Base-by-base conservation (phyloP, 2,329 filamentous ascomycete genomes). In the Didymella pomorum region DNA sequence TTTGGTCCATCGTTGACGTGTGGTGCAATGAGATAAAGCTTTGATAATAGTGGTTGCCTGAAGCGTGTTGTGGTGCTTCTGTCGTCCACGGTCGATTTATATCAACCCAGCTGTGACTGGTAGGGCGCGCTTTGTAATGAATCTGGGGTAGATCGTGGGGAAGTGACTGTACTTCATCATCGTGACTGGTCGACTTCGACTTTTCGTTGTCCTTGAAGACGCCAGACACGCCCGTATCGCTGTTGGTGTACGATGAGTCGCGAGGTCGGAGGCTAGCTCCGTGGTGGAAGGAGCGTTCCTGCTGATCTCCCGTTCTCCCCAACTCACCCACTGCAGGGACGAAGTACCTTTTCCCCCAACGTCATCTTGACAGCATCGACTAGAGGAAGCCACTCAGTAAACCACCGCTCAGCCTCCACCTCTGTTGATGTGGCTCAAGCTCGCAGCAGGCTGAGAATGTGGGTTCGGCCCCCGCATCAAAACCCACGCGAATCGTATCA, bases 1-100 rank as follows among this genome's bases (percentile, higher is more conserved):
- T 66, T 26, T 54, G 58, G 28, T 69, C 62, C 67, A 69, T 69
- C 3, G 45, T 62, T 26, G 41, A 43, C 14, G 6, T 14, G 16
- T n/a, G 41, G 12, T 20, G 10, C 2, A 20, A 10, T 26, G 4
- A 20, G 10, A 9, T 2, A 2, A 14, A 20, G 39, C 12, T 23
- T 26, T 26, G 12, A 2, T 12, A 6, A 7, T n/a, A 1, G 39
- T 16, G 20, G 12, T 25, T 26, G 41, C 23, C 3, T 3, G 14
- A 26, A 14, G 21, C 9, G 41, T 26, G 25, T 33, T 21, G 21
- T 29, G 16, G 2, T 3, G 21, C 35, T 26, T 16, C 18, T 18
- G 18, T 18, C 18, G n/a, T 12, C 21, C 31, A 14, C 16, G 28
- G 31, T 31, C 18, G n/a, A 20, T 39, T 52, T 53, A 39, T 39